Percentiles rank a stretch among this genome's conserved stretches.
phyloP scores from a whole-genome alignment of 805 yeast species.

The Wickerhamomyces mucosus region DNA sequence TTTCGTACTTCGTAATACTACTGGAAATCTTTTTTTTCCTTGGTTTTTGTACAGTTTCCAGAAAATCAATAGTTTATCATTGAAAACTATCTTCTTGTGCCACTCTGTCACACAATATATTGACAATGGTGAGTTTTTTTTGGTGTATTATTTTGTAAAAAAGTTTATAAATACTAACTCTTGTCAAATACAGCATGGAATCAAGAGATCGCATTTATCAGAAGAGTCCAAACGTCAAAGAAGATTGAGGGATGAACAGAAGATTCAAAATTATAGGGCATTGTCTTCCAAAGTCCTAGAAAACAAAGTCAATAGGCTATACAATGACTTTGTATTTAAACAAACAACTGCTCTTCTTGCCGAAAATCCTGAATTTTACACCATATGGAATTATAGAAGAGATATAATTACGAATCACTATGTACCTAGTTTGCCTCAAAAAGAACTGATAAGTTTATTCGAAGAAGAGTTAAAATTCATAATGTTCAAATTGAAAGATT shows the following conservation, averaged over 20 bases:
- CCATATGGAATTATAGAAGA: slow-evolving; percentile 84
- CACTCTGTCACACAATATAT: too few relatives aligned
- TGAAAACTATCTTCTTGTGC: too few relatives aligned
- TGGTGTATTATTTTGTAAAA: too few relatives aligned
- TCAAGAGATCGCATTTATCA: slow-evolving; percentile 48
- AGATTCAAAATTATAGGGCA: slow-evolving; percentile 45
- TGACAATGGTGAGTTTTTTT: too few relatives aligned
- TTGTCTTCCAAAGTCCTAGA: slow-evolving; percentile 36
- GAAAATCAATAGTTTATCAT: too few relatives aligned
- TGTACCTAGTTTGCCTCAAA: slow-evolving; percentile 8
- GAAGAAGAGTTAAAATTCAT: slow-evolving; percentile 54
- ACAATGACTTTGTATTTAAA: slow-evolving; percentile 32
- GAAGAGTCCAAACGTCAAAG: slow-evolving; percentile 47
- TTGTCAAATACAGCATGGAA: too few relatives aligned
- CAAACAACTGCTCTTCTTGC: slow-evolving; percentile 49
- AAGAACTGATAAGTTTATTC: slow-evolving; percentile 25
- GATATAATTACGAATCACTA: slow-evolving; percentile 39
- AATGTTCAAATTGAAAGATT: slow-evolving; percentile 45
- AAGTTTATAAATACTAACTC: too few relatives aligned
- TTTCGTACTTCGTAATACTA: too few relatives aligned
- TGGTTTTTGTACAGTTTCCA: too few relatives aligned
- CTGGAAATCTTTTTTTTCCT: too few relatives aligned
- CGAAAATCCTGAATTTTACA: slow-evolving; percentile 78
- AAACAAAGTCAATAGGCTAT: slow-evolving; percentile 21
- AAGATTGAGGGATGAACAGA: slow-evolving; percentile 46